These are phyloP conservation scores for Morella rubra DNA, from an alignment of 306 rosid species.

Conservation along the genomic window DNA sequence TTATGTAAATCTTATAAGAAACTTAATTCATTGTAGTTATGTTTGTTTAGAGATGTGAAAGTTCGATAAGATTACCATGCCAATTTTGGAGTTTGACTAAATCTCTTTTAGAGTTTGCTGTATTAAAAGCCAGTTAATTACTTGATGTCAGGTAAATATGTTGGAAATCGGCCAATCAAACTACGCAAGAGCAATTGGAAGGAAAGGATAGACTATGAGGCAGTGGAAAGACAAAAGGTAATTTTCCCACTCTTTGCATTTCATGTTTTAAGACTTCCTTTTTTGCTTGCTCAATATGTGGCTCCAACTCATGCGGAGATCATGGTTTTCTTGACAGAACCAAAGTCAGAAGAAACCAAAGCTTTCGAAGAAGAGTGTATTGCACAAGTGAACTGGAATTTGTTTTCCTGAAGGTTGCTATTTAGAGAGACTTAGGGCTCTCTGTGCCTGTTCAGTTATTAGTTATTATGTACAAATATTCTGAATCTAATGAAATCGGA, in stretches of 20 bases:
- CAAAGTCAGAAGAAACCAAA: conserved; percentile 67
- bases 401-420: too few species aligned
- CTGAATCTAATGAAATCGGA: too few species aligned
- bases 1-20: not conserved
- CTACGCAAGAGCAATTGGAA: conserved; percentile 94
- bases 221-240: conserved; percentile 82
- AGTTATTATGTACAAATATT: too few species aligned
- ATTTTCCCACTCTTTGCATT: not conserved
- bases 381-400: conserved; percentile 58
- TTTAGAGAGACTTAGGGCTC: too few species aligned
- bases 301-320: not conserved
- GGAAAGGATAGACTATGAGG: conserved; percentile 81
- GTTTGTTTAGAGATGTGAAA: not conserved
- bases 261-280: not conserved
- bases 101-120: conserved; percentile 1
- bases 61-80: not conserved
- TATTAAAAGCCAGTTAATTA: not conserved
- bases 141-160: conserved; percentile 73
- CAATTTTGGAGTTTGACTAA: not conserved
- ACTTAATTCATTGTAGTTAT: not conserved
- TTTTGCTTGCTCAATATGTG: not conserved
- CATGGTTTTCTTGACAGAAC: conserved; percentile 44
- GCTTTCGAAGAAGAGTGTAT: conserved; percentile 67
- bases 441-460: too few species aligned
- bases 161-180: conserved; percentile 94